Evolutionary conservation across 495 filamentous ascomycete species (phyloP).

Genomic region (Penicillium pulvis): DNA sequence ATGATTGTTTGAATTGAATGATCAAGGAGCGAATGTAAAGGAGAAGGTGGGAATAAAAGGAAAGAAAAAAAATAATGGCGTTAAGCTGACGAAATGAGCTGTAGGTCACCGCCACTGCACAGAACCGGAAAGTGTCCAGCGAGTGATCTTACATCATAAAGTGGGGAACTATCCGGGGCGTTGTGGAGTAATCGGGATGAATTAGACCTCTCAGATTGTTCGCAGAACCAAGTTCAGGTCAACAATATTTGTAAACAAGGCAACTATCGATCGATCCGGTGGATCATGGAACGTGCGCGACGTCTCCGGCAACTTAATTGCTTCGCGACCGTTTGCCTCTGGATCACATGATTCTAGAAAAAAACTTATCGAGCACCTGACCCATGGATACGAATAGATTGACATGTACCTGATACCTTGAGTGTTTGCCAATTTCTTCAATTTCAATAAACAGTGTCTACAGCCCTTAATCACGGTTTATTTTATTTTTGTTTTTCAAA

Average conservation of each 20-base stretch:
- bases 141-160: conserved; percentile 1
- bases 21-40: not conserved
- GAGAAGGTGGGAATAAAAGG: not conserved
- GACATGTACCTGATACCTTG: not conserved
- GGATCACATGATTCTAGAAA: not conserved
- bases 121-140: conserved; percentile 2
- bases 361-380: not conserved
- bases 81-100: not conserved
- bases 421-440: not conserved
- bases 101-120: not conserved
- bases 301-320: not conserved
- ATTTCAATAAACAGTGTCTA: too few species aligned
- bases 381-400: too few species aligned
- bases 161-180: not conserved
- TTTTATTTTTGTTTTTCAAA: too few species aligned
- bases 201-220: not conserved
- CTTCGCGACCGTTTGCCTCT: not conserved
- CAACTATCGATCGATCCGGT: not conserved
- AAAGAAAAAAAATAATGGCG: not conserved
- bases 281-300: conserved; percentile 1
- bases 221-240: not conserved
- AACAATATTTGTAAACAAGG: not conserved
- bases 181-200: not conserved
- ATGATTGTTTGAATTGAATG: conserved; percentile 17
- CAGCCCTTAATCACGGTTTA: too few species aligned